These are phyloP conservation scores for Leccinum boreale DNA, from an alignment of 768 basidiomycete genomes.

Conservation along the genomic window DNA sequence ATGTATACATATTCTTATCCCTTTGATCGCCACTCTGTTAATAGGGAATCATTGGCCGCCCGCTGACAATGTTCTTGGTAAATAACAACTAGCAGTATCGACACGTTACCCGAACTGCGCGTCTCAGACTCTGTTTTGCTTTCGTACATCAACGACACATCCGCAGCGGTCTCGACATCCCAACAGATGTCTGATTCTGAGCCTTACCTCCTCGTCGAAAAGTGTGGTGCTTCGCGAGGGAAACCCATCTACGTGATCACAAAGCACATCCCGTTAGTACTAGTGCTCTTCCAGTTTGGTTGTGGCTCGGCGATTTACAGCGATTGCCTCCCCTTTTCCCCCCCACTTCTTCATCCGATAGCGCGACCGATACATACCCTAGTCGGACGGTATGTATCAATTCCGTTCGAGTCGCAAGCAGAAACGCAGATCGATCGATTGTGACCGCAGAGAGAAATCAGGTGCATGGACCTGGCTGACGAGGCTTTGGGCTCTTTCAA, in stretches of 20 bases:
- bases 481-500: constrained; percentile 41
- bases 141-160: constrained; percentile 24
- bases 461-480: constrained; percentile 42
- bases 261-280: constrained; percentile 40
- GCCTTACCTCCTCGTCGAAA: constrained; percentile 40
- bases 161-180: constrained; percentile 8
- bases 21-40: constrained; percentile 22
- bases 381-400: constrained; percentile 30
- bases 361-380: constrained; percentile 32
- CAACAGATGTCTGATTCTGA: constrained; percentile 26
- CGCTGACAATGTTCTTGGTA: constrained; percentile 28
- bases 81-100: constrained; percentile 24
- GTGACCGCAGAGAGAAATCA: constrained; percentile 36
- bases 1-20: constrained; percentile 33
- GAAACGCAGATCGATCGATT: constrained; percentile 7
- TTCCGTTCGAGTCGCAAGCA: not conserved
- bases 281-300: constrained; percentile 4
- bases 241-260: constrained; percentile 43
- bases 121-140: constrained; percentile 16
- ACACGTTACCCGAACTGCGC: constrained; percentile 26
- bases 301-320: constrained; percentile 15
- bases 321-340: not conserved
- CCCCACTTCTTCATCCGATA: constrained; percentile 7
- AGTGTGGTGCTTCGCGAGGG: constrained; percentile 40
- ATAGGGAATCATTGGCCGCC: constrained; percentile 24